Conservation (phyloP, 2,329 filamentous ascomycete species). For the Leptographium radiaticola region DNA sequence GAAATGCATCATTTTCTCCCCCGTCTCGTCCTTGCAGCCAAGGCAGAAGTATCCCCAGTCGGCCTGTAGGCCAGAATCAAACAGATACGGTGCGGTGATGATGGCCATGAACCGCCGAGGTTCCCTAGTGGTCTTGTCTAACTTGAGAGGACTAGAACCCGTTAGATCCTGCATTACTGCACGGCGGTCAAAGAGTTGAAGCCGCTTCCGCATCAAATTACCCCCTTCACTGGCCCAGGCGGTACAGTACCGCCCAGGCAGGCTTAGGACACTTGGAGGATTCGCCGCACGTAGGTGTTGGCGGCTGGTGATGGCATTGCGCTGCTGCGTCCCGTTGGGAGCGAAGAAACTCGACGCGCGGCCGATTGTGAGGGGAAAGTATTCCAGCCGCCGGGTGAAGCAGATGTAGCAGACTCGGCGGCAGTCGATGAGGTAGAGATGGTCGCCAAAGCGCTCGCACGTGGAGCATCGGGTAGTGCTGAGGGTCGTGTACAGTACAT, state of each 20-base stretch:
- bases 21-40: neutral
- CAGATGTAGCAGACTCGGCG: conserved; percentile 1
- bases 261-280: conserved; percentile 22
- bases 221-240: neutral
- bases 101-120: conserved; percentile 1
- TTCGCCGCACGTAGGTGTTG: neutral
- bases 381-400: neutral
- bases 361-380: conserved; percentile 13
- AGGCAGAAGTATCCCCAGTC: conserved; percentile 4
- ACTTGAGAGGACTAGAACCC: neutral
- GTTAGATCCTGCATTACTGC: neutral
- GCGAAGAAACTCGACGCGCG: conserved; percentile 17
- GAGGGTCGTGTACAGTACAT: neutral
- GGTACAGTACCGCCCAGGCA: neutral
- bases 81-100: conserved; percentile 1
- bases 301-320: neutral
- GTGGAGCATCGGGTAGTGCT: neutral
- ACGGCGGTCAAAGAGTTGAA: neutral
- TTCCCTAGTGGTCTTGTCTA: neutral
- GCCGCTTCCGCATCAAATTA: neutral
- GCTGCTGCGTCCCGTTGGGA: neutral
- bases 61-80: neutral
- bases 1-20: neutral
- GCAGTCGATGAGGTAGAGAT: conserved; percentile 3
- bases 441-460: conserved; percentile 1